Conservation (phyloP, 306 rosid species). For the Lathyrus sativus region DNA sequence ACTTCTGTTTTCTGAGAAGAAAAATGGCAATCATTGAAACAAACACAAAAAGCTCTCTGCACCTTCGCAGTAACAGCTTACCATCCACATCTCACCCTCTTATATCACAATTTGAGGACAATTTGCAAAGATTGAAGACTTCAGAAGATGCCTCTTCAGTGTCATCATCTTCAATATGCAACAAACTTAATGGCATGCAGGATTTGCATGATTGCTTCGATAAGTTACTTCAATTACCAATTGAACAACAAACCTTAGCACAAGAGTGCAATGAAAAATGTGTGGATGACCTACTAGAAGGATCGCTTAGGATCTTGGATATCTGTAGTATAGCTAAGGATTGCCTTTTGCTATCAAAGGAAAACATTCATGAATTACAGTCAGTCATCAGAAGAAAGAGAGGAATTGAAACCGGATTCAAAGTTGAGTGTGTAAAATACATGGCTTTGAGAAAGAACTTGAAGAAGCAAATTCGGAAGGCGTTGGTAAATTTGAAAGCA, state of each 20-base stretch:
- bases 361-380: constrained; percentile 33
- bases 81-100: background rate
- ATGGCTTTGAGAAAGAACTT: constrained; percentile 29
- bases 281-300: constrained; percentile 34
- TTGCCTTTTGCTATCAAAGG: constrained; percentile 36
- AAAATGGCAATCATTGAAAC: too few species aligned
- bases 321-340: constrained; percentile 28
- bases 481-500: constrained; percentile 35
- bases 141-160: too few species aligned
- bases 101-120: background rate
- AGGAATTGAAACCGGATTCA: constrained; percentile 29
- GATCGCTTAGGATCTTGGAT: constrained; percentile 42
- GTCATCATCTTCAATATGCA: too few species aligned
- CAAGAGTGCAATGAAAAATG: too few species aligned
- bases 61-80: background rate
- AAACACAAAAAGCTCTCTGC: background rate
- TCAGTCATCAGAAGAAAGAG: constrained; percentile 33
- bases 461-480: constrained; percentile 36
- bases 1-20: too few species aligned
- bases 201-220: constrained; percentile 40
- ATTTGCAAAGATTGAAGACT: too few species aligned
- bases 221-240: constrained; percentile 44
- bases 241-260: background rate
- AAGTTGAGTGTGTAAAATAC: constrained; percentile 29
- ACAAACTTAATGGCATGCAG: background rate